Conservation (phyloP, 2,329 filamentous ascomycete genomes). For the Endothia cerciana region DNA sequence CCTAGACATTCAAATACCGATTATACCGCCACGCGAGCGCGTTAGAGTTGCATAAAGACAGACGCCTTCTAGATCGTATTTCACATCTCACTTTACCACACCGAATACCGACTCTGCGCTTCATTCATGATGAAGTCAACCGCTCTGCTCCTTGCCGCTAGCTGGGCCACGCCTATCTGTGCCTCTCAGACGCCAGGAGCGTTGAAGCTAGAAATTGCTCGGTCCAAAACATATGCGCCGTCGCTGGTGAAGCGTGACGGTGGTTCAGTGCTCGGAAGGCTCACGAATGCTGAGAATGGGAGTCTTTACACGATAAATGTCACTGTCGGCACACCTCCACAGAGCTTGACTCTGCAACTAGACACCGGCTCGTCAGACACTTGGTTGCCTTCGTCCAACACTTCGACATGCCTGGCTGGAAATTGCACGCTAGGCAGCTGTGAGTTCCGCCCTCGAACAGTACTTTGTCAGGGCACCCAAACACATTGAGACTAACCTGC, state of each 20-base stretch:
- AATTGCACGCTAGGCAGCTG: slow-evolving; percentile 53
- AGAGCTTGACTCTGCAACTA: slow-evolving; percentile 60
- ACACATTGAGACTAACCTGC: slow-evolving; percentile 1
- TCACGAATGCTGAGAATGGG: not conserved
- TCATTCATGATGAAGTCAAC: not conserved
- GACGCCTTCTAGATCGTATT: too few species aligned
- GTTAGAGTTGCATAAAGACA: too few species aligned
- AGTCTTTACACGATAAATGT: not conserved
- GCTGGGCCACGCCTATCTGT: too few species aligned
- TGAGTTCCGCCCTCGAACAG: slow-evolving; percentile 38
- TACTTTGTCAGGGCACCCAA: slow-evolving; percentile 31
- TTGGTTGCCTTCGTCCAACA: slow-evolving; percentile 54
- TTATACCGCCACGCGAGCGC: too few species aligned
- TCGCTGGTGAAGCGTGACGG: not conserved
- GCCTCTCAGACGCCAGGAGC: not conserved
- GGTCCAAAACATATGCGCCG: not conserved
- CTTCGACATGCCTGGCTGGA: slow-evolving; percentile 43
- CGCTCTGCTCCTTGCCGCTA: not conserved
- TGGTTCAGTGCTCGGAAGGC: not conserved
- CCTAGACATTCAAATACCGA: too few species aligned
- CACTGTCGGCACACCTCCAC: slow-evolving; percentile 59
- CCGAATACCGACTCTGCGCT: not conserved
- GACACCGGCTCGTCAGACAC: slow-evolving; percentile 69
- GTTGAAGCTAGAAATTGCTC: not conserved
- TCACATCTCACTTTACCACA: too few species aligned